Evolutionary conservation across 164 flowering plant genomes (phyloP).

Genomic region (Buxus sempervirens): DNA sequence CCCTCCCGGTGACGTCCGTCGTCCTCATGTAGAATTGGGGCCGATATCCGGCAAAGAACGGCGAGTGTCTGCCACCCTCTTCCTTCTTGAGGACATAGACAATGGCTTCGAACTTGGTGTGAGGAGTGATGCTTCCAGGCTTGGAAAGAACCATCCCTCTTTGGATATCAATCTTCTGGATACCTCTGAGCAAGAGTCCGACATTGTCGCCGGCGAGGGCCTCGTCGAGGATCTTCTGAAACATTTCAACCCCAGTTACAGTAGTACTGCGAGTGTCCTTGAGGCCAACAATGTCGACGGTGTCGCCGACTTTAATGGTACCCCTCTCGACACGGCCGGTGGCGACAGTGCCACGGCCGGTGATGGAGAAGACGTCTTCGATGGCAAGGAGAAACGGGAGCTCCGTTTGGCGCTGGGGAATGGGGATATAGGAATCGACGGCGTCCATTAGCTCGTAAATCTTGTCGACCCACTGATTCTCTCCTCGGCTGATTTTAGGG

Average conservation of each 20-base stretch:
- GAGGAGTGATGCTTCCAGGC: not conserved
- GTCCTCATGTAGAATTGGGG: not conserved
- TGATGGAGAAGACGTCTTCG: slow-evolving; percentile 1
- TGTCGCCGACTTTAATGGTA: not conserved
- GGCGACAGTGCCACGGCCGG: not conserved
- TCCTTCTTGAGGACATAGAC: not conserved
- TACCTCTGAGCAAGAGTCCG: not conserved
- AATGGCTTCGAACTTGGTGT: not conserved
- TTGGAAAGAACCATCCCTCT: not conserved
- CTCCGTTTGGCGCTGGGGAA: not conserved
- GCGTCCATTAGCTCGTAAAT: not conserved
- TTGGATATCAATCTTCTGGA: not conserved
- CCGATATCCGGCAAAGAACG: not conserved
- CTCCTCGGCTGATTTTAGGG: not conserved
- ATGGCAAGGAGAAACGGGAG: not conserved
- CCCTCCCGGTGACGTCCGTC: not conserved
- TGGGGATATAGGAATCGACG: not conserved
- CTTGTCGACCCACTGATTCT: not conserved
- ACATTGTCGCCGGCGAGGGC: not conserved
- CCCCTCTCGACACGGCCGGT: not conserved
- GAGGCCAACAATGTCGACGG: not conserved
- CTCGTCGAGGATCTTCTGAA: not conserved
- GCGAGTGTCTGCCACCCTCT: not conserved
- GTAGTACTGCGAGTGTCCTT: not conserved
- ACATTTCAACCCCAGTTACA: not conserved